phyloP scores from a whole-genome alignment of 139 green algal species.

The Chlamydomonas incerta region DNA sequence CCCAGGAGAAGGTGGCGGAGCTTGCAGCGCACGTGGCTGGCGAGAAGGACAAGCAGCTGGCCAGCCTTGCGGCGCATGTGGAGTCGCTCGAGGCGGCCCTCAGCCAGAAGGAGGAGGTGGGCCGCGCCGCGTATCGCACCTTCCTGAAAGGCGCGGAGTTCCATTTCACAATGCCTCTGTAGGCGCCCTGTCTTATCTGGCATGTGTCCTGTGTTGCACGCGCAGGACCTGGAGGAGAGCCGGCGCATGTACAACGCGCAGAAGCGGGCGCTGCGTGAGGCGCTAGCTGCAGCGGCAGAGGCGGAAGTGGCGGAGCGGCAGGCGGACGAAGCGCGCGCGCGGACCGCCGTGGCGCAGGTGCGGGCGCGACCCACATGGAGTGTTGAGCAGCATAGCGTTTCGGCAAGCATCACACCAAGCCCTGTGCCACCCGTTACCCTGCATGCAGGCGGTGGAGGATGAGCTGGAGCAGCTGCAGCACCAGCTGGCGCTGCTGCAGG shows the following conservation, averaged over 20 bases:
- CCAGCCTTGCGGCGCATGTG: slow-evolving; percentile 37
- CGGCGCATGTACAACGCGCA: slow-evolving; percentile 53
- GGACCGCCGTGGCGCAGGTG: slow-evolving; percentile 36
- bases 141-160: too few species aligned
- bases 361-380: too few species aligned
- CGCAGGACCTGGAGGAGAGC: slow-evolving; percentile 65
- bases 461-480: slow-evolving; percentile 62
- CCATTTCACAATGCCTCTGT: too few species aligned
- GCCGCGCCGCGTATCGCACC: too few species aligned
- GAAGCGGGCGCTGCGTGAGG: slow-evolving; percentile 68
- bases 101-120: slow-evolving; percentile 57
- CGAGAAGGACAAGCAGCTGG: slow-evolving; percentile 49
- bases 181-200: too few species aligned
- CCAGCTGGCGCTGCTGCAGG: slow-evolving; percentile 51
- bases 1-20: slow-evolving; percentile 47
- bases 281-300: slow-evolving; percentile 58
- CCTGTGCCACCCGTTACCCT: background rate
- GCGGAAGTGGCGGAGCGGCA: slow-evolving; percentile 46
- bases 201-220: too few species aligned
- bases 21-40: slow-evolving; percentile 12
- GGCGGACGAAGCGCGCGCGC: slow-evolving; percentile 40
- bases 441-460: slow-evolving; percentile 51
- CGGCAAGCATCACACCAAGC: too few species aligned
- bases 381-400: too few species aligned
- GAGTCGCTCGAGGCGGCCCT: slow-evolving; percentile 47